These are phyloP conservation scores for Fusarium sp. DNA, from an alignment of 2,329 filamentous ascomycete genomes.

Conservation along the genomic window DNA sequence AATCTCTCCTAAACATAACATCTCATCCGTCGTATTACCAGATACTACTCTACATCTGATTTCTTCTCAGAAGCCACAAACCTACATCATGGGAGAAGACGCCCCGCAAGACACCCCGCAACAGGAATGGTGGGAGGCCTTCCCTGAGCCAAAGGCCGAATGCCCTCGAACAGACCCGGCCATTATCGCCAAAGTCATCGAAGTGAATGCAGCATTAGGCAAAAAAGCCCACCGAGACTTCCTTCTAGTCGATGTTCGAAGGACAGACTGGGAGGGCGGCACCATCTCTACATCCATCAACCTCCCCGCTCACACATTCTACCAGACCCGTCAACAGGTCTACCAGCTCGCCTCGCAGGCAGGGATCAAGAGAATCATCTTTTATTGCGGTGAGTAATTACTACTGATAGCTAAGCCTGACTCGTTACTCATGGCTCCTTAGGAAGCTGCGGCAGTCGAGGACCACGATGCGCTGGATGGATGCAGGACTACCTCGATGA, in stretches of 20 bases:
- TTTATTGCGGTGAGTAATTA: conserved; percentile 64
- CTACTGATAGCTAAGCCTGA: background rate
- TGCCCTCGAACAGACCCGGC: conserved; percentile 55
- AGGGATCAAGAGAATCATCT: conserved; percentile 62
- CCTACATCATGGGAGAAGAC: conserved; percentile 42
- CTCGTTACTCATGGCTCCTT: background rate
- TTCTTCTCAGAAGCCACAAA: too few relatives aligned
- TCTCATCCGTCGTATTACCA: background rate
- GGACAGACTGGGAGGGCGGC: conserved; percentile 68
- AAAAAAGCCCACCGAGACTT: conserved; percentile 52
- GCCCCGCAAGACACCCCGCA: conserved; percentile 44
- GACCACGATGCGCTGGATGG: conserved; percentile 66
- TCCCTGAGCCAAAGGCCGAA: conserved; percentile 58
- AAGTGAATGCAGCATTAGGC: conserved; percentile 51
- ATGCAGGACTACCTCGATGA: conserved; percentile 68
- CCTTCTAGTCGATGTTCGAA: conserved; percentile 66
- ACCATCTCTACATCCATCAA: conserved; percentile 71
- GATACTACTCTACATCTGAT: background rate
- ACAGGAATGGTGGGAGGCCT: conserved; percentile 55
- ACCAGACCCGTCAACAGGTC: conserved; percentile 61
- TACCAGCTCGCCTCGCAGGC: conserved; percentile 65
- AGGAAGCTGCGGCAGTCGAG: conserved; percentile 66
- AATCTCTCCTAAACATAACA: background rate
- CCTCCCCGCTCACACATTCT: conserved; percentile 67
- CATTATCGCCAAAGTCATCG: conserved; percentile 58